Conservation (phyloP, 495 filamentous ascomycete species). For the Penicillium paradoxum region DNA sequence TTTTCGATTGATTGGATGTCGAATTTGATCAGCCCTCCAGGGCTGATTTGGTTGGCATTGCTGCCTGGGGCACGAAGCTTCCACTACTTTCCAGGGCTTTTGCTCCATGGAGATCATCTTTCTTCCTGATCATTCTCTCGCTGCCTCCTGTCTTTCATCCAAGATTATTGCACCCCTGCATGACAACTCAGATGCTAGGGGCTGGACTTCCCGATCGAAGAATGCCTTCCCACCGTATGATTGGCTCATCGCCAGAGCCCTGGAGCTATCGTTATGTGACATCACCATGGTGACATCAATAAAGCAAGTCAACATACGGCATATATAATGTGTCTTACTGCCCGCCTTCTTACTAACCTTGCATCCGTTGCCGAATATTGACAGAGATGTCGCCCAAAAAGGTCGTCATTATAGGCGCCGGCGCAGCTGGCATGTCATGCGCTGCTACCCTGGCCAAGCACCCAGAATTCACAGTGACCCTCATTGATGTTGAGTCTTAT, state of each 20-base stretch:
- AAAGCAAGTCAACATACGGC: not conserved
- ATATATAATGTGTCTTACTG: not conserved
- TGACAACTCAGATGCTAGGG: too few species aligned
- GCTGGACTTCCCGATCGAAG: not conserved
- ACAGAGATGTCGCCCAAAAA: not conserved
- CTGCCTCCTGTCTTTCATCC: too few species aligned
- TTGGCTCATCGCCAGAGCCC: not conserved
- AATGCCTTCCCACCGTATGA: not conserved
- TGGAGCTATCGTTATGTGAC: not conserved
- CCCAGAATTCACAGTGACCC: conserved; percentile 67
- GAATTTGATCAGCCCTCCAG: too few species aligned
- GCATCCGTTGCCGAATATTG: not conserved
- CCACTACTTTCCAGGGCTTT: too few species aligned
- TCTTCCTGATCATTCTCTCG: too few species aligned
- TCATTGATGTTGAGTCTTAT: conserved; percentile 63
- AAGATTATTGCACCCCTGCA: too few species aligned
- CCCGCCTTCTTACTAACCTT: not conserved
- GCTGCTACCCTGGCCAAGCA: conserved; percentile 69
- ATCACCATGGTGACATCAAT: not conserved
- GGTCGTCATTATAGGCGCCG: conserved; percentile 1
- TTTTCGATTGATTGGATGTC: too few species aligned
- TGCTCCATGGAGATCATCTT: too few species aligned
- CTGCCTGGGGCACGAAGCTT: too few species aligned
- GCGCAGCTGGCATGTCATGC: conserved; percentile 54
- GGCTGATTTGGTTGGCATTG: too few species aligned